Evolutionary conservation across 1,139 yeast species (phyloP).

Genomic region (Lodderomyces jiufengensis): DNA sequence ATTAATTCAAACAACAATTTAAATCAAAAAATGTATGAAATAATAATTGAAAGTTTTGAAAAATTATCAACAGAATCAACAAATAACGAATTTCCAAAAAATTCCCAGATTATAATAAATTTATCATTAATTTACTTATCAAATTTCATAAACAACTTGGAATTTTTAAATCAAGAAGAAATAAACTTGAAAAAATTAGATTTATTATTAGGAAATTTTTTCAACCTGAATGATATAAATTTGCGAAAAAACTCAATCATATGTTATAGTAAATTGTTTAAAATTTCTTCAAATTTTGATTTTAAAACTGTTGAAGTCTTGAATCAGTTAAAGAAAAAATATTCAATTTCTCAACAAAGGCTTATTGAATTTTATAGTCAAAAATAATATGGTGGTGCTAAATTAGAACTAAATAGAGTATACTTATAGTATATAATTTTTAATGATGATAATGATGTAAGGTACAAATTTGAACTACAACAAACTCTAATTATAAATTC

Average conservation of each 20-base stretch:
- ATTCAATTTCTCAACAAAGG: conserved; percentile 12
- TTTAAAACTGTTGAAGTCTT: conserved; percentile 7
- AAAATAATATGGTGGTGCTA: background rate
- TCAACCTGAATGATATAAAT: conserved; percentile 34
- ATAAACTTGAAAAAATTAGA: conserved; percentile 19
- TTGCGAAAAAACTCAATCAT: conserved; percentile 39
- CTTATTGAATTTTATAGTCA: conserved; percentile 12
- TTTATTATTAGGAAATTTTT: conserved; percentile 21
- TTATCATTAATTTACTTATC: background rate
- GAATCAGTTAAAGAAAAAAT: conserved; percentile 10
- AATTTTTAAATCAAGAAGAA: too few species aligned
- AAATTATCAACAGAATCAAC: too few species aligned
- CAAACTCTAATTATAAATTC: too few species aligned
- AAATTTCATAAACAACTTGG: too few species aligned
- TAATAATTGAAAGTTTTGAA: too few species aligned
- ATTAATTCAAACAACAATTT: conserved; percentile 1
- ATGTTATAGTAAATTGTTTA: conserved; percentile 36
- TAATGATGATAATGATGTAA: too few species aligned
- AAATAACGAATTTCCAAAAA: too few species aligned
- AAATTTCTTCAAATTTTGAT: conserved; percentile 15
- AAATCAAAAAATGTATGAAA: too few species aligned
- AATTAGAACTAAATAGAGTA: too few species aligned
- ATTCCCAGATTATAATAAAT: conserved; percentile 3
- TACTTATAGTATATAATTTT: too few species aligned
- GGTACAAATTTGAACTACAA: too few species aligned